phyloP scores from a whole-genome alignment of 257 asterid species.

The Eustoma russellianum region DNA sequence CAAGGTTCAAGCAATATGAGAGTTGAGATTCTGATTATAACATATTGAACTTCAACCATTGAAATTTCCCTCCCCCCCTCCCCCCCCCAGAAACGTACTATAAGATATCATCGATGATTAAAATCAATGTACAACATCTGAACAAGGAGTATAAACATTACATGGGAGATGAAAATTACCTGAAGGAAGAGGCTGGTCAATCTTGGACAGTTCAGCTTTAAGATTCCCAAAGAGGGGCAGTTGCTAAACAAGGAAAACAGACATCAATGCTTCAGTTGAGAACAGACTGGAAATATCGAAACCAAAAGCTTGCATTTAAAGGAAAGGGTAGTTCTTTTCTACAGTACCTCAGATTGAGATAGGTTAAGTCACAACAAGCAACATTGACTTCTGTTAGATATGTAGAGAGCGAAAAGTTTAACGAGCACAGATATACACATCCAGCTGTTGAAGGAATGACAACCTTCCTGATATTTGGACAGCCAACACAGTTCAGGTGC shows the following conservation, averaged over 20 bases:
- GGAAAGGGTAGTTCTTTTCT: conserved; percentile 2
- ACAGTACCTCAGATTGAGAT: conserved; percentile 85
- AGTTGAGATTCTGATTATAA: too few species aligned
- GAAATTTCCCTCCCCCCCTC: too few species aligned
- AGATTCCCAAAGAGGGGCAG: conserved; percentile 71
- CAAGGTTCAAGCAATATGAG: too few species aligned
- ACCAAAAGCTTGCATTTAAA: too few species aligned
- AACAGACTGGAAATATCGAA: too few species aligned
- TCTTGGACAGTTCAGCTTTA: conserved; percentile 88
- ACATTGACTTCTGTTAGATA: conserved; percentile 87
- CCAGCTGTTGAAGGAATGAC: conserved; percentile 71
- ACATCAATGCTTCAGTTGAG: background rate
- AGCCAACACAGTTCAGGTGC: conserved; percentile 91
- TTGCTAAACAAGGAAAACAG: conserved; percentile 45
- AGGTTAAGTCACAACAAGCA: conserved; percentile 64
- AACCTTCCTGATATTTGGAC: conserved; percentile 87
- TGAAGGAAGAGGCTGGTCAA: conserved; percentile 92
- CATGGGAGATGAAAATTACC: conserved; percentile 33
- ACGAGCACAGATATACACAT: conserved; percentile 58
- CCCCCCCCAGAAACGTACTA: too few species aligned
- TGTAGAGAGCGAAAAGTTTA: conserved; percentile 81
- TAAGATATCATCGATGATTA: too few species aligned
- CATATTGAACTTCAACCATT: too few species aligned
- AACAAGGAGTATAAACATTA: conserved; percentile 1
- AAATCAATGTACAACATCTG: too few species aligned